Percentiles rank a stretch among this genome's conserved stretches.
Evolutionary conservation across 192 early-diverging fungal genomes (phyloP).

Genomic region (Entophlyctis luteolus): DNA sequence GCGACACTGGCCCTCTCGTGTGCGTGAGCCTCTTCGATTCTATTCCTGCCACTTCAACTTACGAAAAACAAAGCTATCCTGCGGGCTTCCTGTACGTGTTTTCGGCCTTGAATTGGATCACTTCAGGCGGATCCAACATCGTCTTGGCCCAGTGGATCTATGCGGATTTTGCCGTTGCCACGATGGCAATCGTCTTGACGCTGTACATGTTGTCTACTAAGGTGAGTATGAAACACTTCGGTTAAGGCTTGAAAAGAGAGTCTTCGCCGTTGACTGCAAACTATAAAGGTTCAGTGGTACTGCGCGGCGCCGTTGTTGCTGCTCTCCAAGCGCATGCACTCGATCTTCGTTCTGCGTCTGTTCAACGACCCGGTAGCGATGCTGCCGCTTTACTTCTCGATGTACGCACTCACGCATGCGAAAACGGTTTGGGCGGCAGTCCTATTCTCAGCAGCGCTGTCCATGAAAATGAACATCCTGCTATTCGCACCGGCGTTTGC

Average conservation of each 20-base stretch:
- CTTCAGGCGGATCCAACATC: conserved; percentile 64
- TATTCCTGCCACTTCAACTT: no score
- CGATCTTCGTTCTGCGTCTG: conserved; percentile 84
- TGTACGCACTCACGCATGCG: conserved; percentile 58
- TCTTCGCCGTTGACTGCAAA: not conserved
- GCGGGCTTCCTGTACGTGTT: conserved; percentile 92
- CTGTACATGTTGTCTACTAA: conserved; percentile 60
- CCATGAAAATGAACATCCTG: conserved; percentile 94
- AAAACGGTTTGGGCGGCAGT: conserved; percentile 50
- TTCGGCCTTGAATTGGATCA: conserved; percentile 65
- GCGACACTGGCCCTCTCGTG: conserved; percentile 92
- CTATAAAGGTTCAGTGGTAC: conserved; percentile 60
- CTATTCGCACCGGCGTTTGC: conserved; percentile 87
- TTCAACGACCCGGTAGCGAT: conserved; percentile 94
- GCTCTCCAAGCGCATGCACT: conserved; percentile 84
- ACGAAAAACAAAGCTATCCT: conserved; percentile 72
- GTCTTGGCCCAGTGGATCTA: conserved; percentile 78
- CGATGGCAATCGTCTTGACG: conserved; percentile 58
- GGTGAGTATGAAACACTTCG: conserved; percentile 31
- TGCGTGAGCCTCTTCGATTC: conserved; percentile 34
- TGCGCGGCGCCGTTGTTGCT: conserved; percentile 61
- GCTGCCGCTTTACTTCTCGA: conserved; percentile 69
- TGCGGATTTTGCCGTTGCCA: conserved; percentile 69
- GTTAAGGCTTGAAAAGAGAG: not conserved
- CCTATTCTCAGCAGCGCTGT: conserved; percentile 74